Evolutionary conservation across 2,329 filamentous ascomycete species (phyloP), one percentile per base, ranked within the genome.

Genomic region (Fusarium sp.): DNA sequence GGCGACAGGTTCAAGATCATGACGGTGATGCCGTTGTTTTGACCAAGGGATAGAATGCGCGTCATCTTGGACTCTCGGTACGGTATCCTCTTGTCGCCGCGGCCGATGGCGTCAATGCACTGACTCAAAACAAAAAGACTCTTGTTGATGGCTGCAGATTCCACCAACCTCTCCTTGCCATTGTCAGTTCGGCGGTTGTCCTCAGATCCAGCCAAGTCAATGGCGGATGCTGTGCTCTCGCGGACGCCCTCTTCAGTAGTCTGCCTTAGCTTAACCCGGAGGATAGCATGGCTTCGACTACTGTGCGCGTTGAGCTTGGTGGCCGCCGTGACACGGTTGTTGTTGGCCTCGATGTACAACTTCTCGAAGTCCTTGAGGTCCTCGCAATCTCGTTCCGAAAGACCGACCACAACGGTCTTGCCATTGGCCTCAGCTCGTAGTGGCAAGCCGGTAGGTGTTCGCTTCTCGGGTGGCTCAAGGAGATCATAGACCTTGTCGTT

Each of bases 21-120:
- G 76, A 98, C 88, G 0, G 95, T 98, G 71, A 97, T 89, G 51
- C 96, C 95, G 69, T 97, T 94, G 81, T 98, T 98, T 81, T 98
- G 95, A 4, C 95, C 95, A 10, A 98, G 82, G 1, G 92, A 95
- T 26, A 98, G 81, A 57, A 98, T 98, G 46, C 95, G 88, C 1
- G 96, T 98, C 95, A 98, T 98, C 84, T 98, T 98, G 55, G 92
- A 96, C 78, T 98, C 95, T 58, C 95, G 88, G 78, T 97, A 98
- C 0, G 96, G 95, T 75, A 98, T 95, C 34, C 95, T 89, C 73
- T 86, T 88, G 77, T 91, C 89, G 33, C 88, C 88, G 24, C 88
- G 84, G 1, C 92, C 92, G 77, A 98, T 98, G 58, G 95, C 95
- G 77, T 98, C 95, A 54, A 98, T 95, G 74, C 95, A 98, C 78